These are phyloP conservation scores for Schwanniomyces vanrijiae DNA, from an alignment of 805 yeast species.

Conservation along the genomic window DNA sequence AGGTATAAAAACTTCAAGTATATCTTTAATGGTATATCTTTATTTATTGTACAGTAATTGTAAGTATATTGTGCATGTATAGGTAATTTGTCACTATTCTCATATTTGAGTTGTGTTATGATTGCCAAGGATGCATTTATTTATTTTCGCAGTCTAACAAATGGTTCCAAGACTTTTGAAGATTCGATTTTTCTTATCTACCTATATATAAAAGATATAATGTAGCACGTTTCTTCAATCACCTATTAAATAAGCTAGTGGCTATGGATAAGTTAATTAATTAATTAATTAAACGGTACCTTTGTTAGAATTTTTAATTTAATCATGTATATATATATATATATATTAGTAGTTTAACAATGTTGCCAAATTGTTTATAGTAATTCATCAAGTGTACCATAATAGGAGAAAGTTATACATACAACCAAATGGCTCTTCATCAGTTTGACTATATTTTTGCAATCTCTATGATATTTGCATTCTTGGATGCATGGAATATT, in stretches of 20 bases:
- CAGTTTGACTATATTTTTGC: slow-evolving; percentile 74
- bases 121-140: background rate
- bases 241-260: background rate
- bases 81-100: background rate
- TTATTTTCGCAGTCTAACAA: background rate
- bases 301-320: background rate
- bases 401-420: background rate
- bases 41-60: too few species aligned
- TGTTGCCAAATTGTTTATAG: background rate
- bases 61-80: too few species aligned
- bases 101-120: background rate
- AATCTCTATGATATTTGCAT: slow-evolving; percentile 66
- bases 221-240: background rate
- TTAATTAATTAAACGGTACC: background rate
- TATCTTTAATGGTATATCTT: too few species aligned
- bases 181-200: background rate
- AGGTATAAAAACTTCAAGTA: too few species aligned
- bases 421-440: slow-evolving; percentile 33
- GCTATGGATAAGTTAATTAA: background rate
- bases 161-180: background rate
- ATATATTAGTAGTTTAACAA: background rate
- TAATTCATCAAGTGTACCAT: background rate
- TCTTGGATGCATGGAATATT: slow-evolving; percentile 75
- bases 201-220: background rate
- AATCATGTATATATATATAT: background rate